Evolutionary conservation across 768 basidiomycete species (phyloP).

Genomic region (Suillus sp.): DNA sequence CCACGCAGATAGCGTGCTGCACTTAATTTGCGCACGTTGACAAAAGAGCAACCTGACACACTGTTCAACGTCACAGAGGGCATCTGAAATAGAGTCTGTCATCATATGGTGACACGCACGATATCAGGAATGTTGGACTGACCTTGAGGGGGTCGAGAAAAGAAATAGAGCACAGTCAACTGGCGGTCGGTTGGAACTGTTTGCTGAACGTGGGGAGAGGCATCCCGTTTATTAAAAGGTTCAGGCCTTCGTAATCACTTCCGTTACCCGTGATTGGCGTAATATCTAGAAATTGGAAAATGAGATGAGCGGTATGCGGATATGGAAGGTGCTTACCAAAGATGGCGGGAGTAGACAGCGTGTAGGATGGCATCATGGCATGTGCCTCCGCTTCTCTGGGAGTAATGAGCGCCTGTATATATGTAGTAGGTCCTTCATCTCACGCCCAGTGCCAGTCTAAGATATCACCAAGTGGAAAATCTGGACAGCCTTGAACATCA

Average conservation of each 20-base stretch:
- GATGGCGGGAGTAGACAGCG: slow-evolving; percentile 21
- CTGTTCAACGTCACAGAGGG: not conserved
- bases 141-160: slow-evolving; percentile 7
- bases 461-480: slow-evolving; percentile 12
- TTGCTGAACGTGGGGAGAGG: not conserved
- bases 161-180: not conserved
- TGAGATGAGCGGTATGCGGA: not conserved
- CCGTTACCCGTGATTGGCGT: slow-evolving; percentile 6
- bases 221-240: slow-evolving; percentile 8
- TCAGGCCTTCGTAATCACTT: slow-evolving; percentile 7
- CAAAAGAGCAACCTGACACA: not conserved
- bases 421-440: slow-evolving; percentile 6
- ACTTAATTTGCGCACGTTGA: slow-evolving; percentile 5
- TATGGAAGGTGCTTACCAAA: slow-evolving; percentile 20
- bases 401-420: slow-evolving; percentile 5
- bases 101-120: not conserved
- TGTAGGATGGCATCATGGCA: slow-evolving; percentile 18
- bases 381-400: slow-evolving; percentile 16
- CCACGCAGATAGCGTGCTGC: slow-evolving; percentile 1
- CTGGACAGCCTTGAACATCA: not conserved
- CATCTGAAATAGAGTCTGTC: not conserved
- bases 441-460: not conserved
- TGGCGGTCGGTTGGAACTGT: not conserved
- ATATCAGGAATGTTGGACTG: not conserved
- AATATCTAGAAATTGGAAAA: slow-evolving; percentile 6